Percentiles rank a stretch among this genome's conserved stretches.
phyloP scores from a whole-genome alignment of 371 early-diverging fungal species.

The Pancytospora philotis region DNA sequence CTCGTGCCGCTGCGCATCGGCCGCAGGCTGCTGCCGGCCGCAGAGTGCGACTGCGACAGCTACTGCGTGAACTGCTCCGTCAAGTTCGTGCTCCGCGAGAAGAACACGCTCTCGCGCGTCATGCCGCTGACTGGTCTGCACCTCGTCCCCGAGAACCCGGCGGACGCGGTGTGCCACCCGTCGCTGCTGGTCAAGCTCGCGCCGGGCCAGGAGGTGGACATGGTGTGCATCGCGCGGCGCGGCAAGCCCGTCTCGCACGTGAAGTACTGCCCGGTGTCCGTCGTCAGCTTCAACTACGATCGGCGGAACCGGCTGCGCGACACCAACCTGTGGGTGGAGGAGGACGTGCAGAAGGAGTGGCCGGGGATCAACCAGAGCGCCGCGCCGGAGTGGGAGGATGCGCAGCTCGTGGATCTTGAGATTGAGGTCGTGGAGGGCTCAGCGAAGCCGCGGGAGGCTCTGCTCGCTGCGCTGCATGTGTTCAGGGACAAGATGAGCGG shows the following conservation, averaged over 20 bases:
- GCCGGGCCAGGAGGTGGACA: slow-evolving; percentile 78
- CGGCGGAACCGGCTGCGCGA: slow-evolving; percentile 78
- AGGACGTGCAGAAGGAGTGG: slow-evolving; percentile 59
- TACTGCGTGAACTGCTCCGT: slow-evolving; percentile 81
- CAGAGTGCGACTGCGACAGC: slow-evolving; percentile 62
- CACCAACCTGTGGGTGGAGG: slow-evolving; percentile 82
- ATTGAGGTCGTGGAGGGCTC: slow-evolving; percentile 57
- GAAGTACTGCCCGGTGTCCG: slow-evolving; percentile 91
- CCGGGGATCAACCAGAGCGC: slow-evolving; percentile 38
- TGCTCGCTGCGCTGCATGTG: slow-evolving; percentile 40
- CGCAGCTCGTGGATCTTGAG: slow-evolving; percentile 46
- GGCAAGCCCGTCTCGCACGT: slow-evolving; percentile 88
- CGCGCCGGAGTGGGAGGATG: slow-evolving; percentile 15
- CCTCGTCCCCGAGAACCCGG: slow-evolving; percentile 62
- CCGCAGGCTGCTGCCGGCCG: slow-evolving; percentile 62
- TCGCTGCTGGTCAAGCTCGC: slow-evolving; percentile 83
- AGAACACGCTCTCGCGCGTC: slow-evolving; percentile 11
- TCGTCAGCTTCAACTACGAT: slow-evolving; percentile 86
- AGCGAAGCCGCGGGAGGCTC: slow-evolving; percentile 47
- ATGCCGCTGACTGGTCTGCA: slow-evolving; percentile 51
- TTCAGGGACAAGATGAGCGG: slow-evolving; percentile 44
- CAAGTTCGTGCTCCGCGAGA: slow-evolving; percentile 66
- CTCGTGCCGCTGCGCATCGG: slow-evolving; percentile 86
- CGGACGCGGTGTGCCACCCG: slow-evolving; percentile 69
- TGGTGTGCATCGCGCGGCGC: slow-evolving; percentile 73